Evolutionary conservation across 179 eudicot species (phyloP).

Genomic region (Gypsophila paniculata): DNA sequence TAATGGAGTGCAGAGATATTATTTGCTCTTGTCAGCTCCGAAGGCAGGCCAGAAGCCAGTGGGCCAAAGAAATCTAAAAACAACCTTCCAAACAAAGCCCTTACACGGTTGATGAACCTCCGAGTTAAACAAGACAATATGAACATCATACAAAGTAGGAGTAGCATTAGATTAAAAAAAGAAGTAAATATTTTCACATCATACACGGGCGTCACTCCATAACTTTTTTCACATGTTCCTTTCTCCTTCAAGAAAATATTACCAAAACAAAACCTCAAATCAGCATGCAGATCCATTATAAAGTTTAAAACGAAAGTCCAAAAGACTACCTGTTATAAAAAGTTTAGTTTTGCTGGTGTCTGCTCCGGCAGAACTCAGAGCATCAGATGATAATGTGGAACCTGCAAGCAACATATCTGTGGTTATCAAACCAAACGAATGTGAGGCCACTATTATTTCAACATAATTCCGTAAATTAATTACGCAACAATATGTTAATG

Average conservation of each 20-base stretch:
- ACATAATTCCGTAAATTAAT: not conserved
- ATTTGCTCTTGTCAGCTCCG: not conserved
- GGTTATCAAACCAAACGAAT: slow-evolving; percentile 1
- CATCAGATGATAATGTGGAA: slow-evolving; percentile 23
- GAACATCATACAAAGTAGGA: not conserved
- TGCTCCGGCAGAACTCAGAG: slow-evolving; percentile 33
- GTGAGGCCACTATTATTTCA: not conserved
- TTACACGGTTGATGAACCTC: not conserved
- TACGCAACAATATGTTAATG: not conserved
- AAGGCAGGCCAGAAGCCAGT: not conserved
- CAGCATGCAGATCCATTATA: not conserved
- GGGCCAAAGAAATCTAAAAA: not conserved
- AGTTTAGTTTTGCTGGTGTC: slow-evolving; percentile 65
- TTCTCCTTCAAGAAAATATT: not conserved
- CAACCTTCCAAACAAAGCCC: not conserved
- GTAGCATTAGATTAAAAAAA: not conserved
- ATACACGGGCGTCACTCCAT: not conserved
- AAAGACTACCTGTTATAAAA: slow-evolving; percentile 64
- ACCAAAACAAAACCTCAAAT: not conserved
- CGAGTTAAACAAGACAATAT: not conserved
- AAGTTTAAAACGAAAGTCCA: slow-evolving; percentile 1
- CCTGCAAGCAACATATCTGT: slow-evolving; percentile 33
- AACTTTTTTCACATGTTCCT: not conserved
- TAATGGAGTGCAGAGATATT: no score
- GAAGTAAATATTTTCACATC: no score